These are phyloP conservation scores for Botrytis porri DNA, from an alignment of 2,329 filamentous ascomycete genomes.

Conservation along the genomic window DNA sequence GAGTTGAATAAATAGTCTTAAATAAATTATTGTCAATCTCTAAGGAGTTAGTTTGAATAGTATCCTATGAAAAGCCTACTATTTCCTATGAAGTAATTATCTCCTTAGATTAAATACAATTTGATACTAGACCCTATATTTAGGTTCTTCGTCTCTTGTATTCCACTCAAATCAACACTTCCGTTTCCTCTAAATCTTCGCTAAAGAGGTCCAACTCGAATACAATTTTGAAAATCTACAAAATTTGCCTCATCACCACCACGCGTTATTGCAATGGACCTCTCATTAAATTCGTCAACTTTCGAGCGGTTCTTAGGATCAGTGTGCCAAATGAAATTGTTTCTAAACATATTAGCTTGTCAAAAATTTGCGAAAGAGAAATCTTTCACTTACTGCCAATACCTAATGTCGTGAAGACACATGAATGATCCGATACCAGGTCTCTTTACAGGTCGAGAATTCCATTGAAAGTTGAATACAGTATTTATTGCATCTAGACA, in stretches of 20 bases:
- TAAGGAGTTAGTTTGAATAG: too few species aligned
- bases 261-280: neutral
- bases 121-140: too few species aligned
- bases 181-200: neutral
- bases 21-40: too few species aligned
- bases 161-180: neutral
- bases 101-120: too few species aligned
- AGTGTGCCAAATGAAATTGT: conserved; percentile 17
- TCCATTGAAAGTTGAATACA: conserved; percentile 22
- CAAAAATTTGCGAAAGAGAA: neutral
- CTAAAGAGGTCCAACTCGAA: conserved; percentile 3
- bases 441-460: neutral
- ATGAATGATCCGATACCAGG: conserved; percentile 17
- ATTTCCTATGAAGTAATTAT: too few species aligned
- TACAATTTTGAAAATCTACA: conserved; percentile 8
- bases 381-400: conserved; percentile 15
- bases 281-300: conserved; percentile 2
- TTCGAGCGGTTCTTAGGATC: neutral
- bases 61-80: too few species aligned
- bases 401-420: conserved; percentile 15
- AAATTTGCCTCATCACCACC: neutral
- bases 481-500: conserved; percentile 21
- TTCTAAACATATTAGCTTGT: neutral
- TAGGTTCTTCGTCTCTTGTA: too few species aligned
- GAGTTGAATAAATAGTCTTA: too few species aligned